Base-by-base conservation (phyloP, 2,329 filamentous ascomycete genomes). In the Aspergillus japonicus region DNA sequence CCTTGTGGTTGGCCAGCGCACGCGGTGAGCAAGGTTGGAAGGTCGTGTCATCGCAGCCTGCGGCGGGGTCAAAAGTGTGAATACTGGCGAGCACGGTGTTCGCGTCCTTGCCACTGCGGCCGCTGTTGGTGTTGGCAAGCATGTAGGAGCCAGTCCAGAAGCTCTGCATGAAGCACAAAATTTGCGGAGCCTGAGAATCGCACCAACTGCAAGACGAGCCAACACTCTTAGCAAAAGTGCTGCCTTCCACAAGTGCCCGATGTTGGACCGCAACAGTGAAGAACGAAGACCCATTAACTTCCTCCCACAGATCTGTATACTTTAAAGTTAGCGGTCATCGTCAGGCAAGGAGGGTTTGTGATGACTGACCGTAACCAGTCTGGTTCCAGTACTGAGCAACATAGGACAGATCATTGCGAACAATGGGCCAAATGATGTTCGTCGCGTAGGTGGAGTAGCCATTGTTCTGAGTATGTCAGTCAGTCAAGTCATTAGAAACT, bases 11-110 rank as follows among this genome's bases (percentile, higher is more conserved):
- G 21, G 89, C 83, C 31, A 95, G 81, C 2, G 88, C 86, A 48
- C 73, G 73, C 62, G 86, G 80, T 29, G 87, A 90, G 78, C 89
- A 93, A 10, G 91, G 90, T 75, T 93, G 90, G 79, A 93, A 93
- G 3, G 89, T 92, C 4, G 63, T 59, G 49, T 75, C 72, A 57
- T 74, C 71, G 54, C 73, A 76, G 5, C 50, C 66, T 5, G 73
- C 70, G 29, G 71, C 63, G 2, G 74, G 71, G 39, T 75, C 72
- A 42, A 76, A 76, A 3, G 68, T 69, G 56, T 82, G 77, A 48
- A 83, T 81, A n/a, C 73, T 76, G 0, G 76, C 75, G 14, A 83
- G 68, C 12, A 94, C 77, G 1, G 86, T 87, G 75, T 92, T 92
- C 56, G 85, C 84, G 68, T 94, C 91, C 62, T 88, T 88, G 31